phyloP scores from a whole-genome alignment of 768 basidiomycete genomes.

The Kwoniella heveanensis region DNA sequence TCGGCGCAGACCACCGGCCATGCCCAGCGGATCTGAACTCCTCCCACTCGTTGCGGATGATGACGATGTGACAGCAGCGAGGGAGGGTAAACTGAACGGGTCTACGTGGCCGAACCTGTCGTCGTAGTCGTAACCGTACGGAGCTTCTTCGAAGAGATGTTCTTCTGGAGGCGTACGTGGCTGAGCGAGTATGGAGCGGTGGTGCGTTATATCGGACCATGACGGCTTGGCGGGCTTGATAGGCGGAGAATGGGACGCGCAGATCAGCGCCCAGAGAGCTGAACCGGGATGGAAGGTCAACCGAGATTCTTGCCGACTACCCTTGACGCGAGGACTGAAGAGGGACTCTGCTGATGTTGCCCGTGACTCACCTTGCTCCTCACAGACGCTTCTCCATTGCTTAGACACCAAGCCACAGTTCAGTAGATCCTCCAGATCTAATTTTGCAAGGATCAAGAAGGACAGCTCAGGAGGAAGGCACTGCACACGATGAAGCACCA shows the following conservation, averaged over 20 bases:
- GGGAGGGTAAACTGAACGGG: neutral
- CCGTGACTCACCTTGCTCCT: conserved; percentile 33
- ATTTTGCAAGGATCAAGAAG: conserved; percentile 26
- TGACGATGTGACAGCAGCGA: neutral
- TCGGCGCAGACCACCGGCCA: conserved; percentile 31
- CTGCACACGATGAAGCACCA: too few relatives aligned
- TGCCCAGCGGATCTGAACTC: conserved; percentile 28
- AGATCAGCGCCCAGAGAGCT: conserved; percentile 41
- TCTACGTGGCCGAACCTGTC: conserved; percentile 5
- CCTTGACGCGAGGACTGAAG: too few relatives aligned
- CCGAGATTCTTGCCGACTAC: too few relatives aligned
- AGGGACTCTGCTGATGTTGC: too few relatives aligned
- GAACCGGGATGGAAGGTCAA: neutral
- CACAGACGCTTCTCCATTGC: conserved; percentile 33
- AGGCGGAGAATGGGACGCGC: conserved; percentile 25
- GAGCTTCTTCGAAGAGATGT: conserved; percentile 19
- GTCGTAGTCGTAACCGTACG: conserved; percentile 10
- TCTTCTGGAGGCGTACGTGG: conserved; percentile 20
- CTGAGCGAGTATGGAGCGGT: conserved; percentile 6
- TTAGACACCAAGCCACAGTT: conserved; percentile 32
- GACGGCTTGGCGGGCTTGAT: conserved; percentile 35
- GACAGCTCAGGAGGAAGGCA: conserved; percentile 38
- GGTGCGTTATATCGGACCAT: conserved; percentile 36
- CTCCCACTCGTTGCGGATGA: conserved; percentile 8
- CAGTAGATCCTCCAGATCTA: conserved; percentile 36